Evolutionary conservation across 768 basidiomycete species (phyloP), one percentile per base, ranked within the genome.

Genomic region (Solioccasus polychromus): DNA sequence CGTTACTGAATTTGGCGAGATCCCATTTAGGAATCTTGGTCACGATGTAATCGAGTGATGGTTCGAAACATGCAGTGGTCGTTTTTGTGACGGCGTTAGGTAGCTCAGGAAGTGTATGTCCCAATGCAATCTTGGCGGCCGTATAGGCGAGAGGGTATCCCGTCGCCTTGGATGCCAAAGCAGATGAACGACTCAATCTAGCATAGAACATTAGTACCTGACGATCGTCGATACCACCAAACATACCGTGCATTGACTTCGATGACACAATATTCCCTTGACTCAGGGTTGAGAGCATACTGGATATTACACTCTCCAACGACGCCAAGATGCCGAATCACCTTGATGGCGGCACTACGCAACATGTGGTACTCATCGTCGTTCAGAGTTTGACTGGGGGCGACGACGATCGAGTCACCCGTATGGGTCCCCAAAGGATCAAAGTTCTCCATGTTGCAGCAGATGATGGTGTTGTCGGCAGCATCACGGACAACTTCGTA

Each of bases 21-120:
- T 99, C 96, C 95, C 96, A 98, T 67, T 97, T 97, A 50, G 96
- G 96, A 53, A 99, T 98, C 72, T 99, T 99, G 39, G 93, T 96
- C 49, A 99, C 96, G 61, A 99, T 96, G 69, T 99, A 99, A 68
- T 99, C 96, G 35, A 99, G 77, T 8, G 94, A 95, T 20, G 96
- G 95, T 64, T 99, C 96, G 69, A 98, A 99, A 71, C 96, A 98
- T 2, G 96, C 96, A 9, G 96, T 98, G 1, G 96, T 99, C 3
- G 93, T 95, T 73, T 98, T 99, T 40, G 96, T 99, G 51, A 99
- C 96, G 31, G 96, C 94, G 67, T 99, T 99, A 12, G 95, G 95
- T 18, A 98, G 79, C 73, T 97, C 95, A 5, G 95, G 95, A 24
- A 99, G 83, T 15, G 96, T 98, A 67, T 97, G 82, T 37, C 96